A percentile compares a stretch with the other conserved stretches of the same genome.
phyloP scores from a whole-genome alignment of 2,329 filamentous ascomycete species.

The Rutstroemia sp. region DNA sequence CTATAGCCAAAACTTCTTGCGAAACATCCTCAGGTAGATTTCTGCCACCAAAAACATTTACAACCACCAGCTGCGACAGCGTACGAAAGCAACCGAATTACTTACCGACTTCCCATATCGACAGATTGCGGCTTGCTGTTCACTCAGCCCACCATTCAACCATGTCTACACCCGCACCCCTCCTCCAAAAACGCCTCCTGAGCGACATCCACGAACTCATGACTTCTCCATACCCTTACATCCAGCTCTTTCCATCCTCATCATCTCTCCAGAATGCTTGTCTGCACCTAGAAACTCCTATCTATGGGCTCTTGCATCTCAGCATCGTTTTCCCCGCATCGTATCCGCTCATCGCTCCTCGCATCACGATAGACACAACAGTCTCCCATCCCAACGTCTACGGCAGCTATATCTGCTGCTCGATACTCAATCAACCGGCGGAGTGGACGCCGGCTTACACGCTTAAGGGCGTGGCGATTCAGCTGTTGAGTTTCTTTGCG shows the following conservation, averaged over 20 bases:
- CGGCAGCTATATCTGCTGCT: conserved; percentile 38
- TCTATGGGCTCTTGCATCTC: conserved; percentile 36
- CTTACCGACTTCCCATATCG: too few relatives aligned
- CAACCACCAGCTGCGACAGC: too few relatives aligned
- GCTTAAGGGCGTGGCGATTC: conserved; percentile 41
- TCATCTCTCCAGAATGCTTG: conserved; percentile 33
- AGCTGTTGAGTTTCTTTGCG: conserved; percentile 44
- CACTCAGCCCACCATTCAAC: too few relatives aligned
- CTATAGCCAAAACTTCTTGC: too few relatives aligned
- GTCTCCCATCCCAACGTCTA: conserved; percentile 41
- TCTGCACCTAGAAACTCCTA: conserved; percentile 36
- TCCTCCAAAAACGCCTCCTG: conserved; percentile 28
- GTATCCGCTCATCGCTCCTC: conserved; percentile 36
- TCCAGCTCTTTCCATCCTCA: conserved; percentile 34
- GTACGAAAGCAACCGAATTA: too few relatives aligned
- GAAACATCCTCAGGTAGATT: too few relatives aligned
- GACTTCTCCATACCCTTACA: conserved; percentile 39
- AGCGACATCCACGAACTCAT: conserved; percentile 40
- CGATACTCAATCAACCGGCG: conserved; percentile 35
- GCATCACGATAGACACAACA: conserved; percentile 34
- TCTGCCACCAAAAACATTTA: too few relatives aligned
- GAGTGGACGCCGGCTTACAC: conserved; percentile 44
- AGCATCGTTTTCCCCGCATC: conserved; percentile 30
- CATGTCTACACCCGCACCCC: too few relatives aligned
- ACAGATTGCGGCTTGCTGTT: too few relatives aligned